Percentiles rank a stretch among this genome's conserved stretches.
phyloP scores from a whole-genome alignment of 2,329 filamentous ascomycete genomes.

The Stagonosporopsis tanaceti region DNA sequence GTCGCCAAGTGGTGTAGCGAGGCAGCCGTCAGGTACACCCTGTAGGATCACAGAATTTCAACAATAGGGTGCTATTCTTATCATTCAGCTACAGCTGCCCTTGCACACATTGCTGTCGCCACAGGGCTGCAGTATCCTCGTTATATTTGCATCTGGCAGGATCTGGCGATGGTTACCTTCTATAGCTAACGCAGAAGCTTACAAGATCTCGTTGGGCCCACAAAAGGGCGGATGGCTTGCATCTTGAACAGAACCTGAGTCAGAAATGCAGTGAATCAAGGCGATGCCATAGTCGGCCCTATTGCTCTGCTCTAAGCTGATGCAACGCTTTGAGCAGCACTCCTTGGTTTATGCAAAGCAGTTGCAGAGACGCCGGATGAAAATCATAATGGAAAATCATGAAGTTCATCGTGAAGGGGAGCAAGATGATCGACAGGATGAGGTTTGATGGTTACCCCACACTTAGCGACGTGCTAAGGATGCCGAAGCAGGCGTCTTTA shows the following conservation, averaged over 20 bases:
- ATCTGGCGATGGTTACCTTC: conserved; percentile 1
- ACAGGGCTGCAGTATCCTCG: background rate
- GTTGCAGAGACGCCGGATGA: background rate
- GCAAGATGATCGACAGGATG: background rate
- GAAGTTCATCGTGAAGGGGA: background rate
- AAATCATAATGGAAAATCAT: background rate
- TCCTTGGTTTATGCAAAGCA: background rate
- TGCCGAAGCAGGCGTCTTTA: conserved; percentile 10
- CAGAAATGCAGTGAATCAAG: conserved; percentile 1
- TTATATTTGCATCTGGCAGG: background rate
- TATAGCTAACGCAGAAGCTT: conserved; percentile 1
- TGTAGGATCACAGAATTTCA: background rate
- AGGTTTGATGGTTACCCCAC: conserved; percentile 12
- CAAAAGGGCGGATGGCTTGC: conserved; percentile 1
- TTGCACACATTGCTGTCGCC: background rate
- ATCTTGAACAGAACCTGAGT: background rate
- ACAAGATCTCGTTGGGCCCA: background rate
- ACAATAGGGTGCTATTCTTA: conserved; percentile 6
- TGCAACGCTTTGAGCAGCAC: conserved; percentile 1
- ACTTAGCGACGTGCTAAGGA: conserved; percentile 10
- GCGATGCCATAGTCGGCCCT: conserved; percentile 1
- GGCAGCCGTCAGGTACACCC: background rate
- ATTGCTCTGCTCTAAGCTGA: background rate
- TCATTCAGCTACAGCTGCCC: conserved; percentile 8
- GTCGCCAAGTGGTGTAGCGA: conserved; percentile 11